Evolutionary conservation across 2,329 filamentous ascomycete species (phyloP), one percentile per base, ranked within the genome.

Genomic region (Talaromyces sp.): DNA sequence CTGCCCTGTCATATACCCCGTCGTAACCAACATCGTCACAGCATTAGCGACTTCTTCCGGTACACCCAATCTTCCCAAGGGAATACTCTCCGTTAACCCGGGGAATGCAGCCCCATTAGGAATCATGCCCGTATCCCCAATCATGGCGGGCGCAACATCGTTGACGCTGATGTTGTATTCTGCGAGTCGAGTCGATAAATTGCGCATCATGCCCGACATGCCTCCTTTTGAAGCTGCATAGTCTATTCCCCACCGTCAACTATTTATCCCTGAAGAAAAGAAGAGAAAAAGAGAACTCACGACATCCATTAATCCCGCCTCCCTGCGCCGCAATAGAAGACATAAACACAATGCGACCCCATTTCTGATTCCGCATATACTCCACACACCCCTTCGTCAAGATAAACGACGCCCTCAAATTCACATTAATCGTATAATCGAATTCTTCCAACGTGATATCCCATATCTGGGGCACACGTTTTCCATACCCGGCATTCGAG

Each of bases 141-240:
- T 87, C 83, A 88, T 87, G 2, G 84, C 85, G 0, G 85, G 85
- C 2, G 84, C 83, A n/a, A 88, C 82, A 62, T 87, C 84, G 60
- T 88, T 87, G 58, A 87, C 83, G 13, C 84, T 85, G 63, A 88
- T 84, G 33, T 84, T 84, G 63, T 78, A 78, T 57, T 79, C 77
- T 1, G 83, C 84, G 21, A 87, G 77, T 46, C 82, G 81, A 0
- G 76, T 78, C 0, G 84, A 79, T 31, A 88, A 74, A 62, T 86
- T 87, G 66, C 80, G 83, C 81, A 86, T 86, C 81, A 87, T 83
- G 2, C 82, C 81, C 4, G 80, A 82, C 61, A 88, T 68, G 2
- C 84, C 85, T 7, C 80, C 84, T 68, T 86, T 86, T 28, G 80
- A 83, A 2, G 84, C 83, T 4, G 83, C 82, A 60, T 85, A 76